phyloP scores from a whole-genome alignment of 441 rosid genomes.

The Mallotus repandus region DNA sequence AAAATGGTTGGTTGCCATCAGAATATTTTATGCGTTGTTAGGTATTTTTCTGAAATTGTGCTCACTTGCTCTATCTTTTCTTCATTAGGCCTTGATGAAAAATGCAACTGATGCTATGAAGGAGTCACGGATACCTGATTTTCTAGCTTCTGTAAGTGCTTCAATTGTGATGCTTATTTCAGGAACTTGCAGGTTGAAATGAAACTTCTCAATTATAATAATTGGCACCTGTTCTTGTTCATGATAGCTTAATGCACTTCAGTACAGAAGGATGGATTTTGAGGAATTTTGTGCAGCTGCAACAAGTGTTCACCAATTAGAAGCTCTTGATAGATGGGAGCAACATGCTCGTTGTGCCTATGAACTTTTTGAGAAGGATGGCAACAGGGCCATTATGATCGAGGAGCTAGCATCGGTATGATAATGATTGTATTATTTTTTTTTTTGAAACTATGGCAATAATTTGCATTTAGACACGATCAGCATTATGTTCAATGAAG shows the following conservation, averaged over 20 bases:
- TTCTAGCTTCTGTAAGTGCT: conserved; percentile 66
- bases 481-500: not conserved
- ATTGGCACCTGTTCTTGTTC: conserved; percentile 6
- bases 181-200: not conserved
- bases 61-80: conserved; percentile 8
- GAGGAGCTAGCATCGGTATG: conserved; percentile 92
- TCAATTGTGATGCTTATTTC: conserved; percentile 14
- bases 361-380: conserved; percentile 91
- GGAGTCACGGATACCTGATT: conserved; percentile 79
- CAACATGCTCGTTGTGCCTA: conserved; percentile 96
- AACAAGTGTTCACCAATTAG: conserved; percentile 79
- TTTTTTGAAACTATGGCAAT: not conserved
- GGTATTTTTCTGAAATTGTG: conserved; percentile 4
- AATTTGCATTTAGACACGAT: not conserved
- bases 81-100: conserved; percentile 69
- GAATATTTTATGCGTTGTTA: not conserved
- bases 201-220: conserved; percentile 12
- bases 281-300: conserved; percentile 89
- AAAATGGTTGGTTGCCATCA: conserved; percentile 44
- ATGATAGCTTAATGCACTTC: conserved; percentile 77
- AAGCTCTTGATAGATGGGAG: conserved; percentile 88
- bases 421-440: conserved; percentile 6
- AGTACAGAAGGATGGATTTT: conserved; percentile 84
- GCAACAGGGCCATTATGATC: conserved; percentile 82
- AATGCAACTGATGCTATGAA: conserved; percentile 90